phyloP scores from a whole-genome alignment of 2,329 filamentous ascomycete genomes.

The Pleoardoris graminearum region DNA sequence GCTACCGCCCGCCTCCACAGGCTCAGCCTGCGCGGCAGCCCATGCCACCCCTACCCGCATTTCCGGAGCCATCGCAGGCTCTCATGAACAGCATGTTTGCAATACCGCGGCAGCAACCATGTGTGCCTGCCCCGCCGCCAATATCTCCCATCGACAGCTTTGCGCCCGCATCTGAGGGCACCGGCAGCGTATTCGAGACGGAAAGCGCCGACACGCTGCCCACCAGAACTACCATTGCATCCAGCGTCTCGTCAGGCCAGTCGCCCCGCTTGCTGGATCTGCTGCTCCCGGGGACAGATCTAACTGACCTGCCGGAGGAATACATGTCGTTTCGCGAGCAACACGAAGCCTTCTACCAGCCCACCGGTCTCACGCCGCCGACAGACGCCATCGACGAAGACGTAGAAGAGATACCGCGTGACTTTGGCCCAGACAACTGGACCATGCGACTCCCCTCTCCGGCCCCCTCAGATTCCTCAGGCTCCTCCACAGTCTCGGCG shows the following conservation, averaged over 20 bases:
- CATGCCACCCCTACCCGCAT: slow-evolving; percentile 15
- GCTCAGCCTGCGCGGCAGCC: slow-evolving; percentile 15
- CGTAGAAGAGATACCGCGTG: slow-evolving; percentile 60
- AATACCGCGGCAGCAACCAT: slow-evolving; percentile 27
- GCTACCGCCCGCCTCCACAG: slow-evolving; percentile 19
- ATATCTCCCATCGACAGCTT: slow-evolving; percentile 38
- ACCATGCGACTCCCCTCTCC: slow-evolving; percentile 45
- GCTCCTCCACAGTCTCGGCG: slow-evolving; percentile 35
- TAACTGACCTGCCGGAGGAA: slow-evolving; percentile 48
- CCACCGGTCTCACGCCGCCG: slow-evolving; percentile 33
- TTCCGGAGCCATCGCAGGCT: slow-evolving; percentile 17
- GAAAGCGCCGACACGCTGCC: slow-evolving; percentile 31
- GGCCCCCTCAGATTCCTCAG: slow-evolving; percentile 40
- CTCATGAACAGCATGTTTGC: slow-evolving; percentile 14
- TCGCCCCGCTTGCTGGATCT: slow-evolving; percentile 55
- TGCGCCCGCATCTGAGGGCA: slow-evolving; percentile 41
- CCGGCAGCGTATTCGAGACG: slow-evolving; percentile 46
- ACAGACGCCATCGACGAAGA: slow-evolving; percentile 49
- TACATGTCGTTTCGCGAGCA: slow-evolving; percentile 40
- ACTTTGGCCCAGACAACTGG: slow-evolving; percentile 42
- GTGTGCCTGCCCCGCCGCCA: slow-evolving; percentile 27
- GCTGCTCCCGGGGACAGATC: slow-evolving; percentile 53
- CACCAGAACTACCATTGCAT: slow-evolving; percentile 35
- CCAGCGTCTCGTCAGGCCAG: slow-evolving; percentile 49
- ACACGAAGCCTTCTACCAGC: slow-evolving; percentile 41